Evolutionary conservation across 345 rosid species (phyloP).

Genomic region (Atalantia buxifolia): DNA sequence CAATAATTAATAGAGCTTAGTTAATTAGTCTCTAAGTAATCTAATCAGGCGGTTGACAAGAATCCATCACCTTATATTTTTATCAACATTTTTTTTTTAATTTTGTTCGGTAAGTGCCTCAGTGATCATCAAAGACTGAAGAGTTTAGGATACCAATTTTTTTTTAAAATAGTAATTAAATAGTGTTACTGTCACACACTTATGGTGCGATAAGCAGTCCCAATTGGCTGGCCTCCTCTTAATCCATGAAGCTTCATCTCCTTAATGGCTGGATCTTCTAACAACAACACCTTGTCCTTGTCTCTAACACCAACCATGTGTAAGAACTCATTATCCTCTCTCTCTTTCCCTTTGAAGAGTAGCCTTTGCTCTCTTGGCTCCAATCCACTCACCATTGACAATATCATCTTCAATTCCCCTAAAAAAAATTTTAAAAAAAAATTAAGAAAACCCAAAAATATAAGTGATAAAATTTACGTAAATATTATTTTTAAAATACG

Average conservation of each 20-base stretch:
- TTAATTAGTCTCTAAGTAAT: neutral
- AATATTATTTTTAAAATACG: too few relatives aligned
- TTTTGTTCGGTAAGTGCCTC: neutral
- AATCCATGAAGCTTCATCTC: conserved; percentile 63
- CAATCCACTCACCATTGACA: conserved; percentile 61
- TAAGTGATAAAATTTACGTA: too few relatives aligned
- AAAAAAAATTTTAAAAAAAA: neutral
- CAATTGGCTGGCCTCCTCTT: conserved; percentile 27
- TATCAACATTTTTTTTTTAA: neutral
- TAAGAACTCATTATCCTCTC: conserved; percentile 66
- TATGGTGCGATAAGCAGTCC: conserved; percentile 43
- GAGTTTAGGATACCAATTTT: neutral
- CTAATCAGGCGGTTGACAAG: neutral
- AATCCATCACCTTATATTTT: neutral
- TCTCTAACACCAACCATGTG: conserved; percentile 97
- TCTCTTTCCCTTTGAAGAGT: conserved; percentile 89
- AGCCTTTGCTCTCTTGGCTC: conserved; percentile 82
- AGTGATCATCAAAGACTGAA: conserved; percentile 10
- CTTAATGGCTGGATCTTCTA: conserved; percentile 83
- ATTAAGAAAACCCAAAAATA: accelerated
- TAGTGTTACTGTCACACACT: conserved; percentile 31
- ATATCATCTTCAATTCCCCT: conserved; percentile 86
- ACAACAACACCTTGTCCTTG: conserved; percentile 72
- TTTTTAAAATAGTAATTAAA: neutral
- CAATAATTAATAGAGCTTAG: neutral